Conservation (phyloP, 371 early-diverging fungal genomes). For the Funneliformis caledonium region DNA sequence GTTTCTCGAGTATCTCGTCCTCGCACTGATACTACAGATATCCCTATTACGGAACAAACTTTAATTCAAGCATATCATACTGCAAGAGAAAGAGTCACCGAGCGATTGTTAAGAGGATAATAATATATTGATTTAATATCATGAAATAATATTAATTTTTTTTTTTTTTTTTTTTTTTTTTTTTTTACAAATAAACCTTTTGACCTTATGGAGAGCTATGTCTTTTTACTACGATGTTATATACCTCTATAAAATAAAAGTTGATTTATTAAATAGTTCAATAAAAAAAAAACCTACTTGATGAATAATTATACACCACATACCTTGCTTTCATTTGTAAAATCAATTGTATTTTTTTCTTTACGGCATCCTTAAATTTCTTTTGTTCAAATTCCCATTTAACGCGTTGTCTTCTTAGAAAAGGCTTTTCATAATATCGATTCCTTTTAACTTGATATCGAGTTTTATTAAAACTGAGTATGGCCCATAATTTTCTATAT, state of each 20-base stretch:
- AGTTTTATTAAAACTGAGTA: slow-evolving; percentile 55
- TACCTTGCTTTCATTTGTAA: slow-evolving; percentile 67
- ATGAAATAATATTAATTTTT: neutral
- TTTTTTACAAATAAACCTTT: neutral
- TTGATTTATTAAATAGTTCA: neutral
- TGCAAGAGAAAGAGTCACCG: slow-evolving; percentile 86
- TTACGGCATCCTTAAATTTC: slow-evolving; percentile 58
- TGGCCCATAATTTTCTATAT: slow-evolving; percentile 52
- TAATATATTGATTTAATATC: neutral
- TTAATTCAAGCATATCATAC: slow-evolving; percentile 88
- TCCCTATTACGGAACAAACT: slow-evolving; percentile 91
- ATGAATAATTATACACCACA: neutral
- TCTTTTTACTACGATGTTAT: neutral
- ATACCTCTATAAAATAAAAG: slow-evolving; percentile 1
- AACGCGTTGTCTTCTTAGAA: slow-evolving; percentile 56
- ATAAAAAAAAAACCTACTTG: neutral
- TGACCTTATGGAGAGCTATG: neutral
- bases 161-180: neutral
- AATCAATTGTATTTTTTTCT: slow-evolving; percentile 62
- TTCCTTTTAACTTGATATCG: slow-evolving; percentile 54
- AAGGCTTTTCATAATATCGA: slow-evolving; percentile 62
- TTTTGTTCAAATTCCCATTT: slow-evolving; percentile 56
- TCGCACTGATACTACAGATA: slow-evolving; percentile 74
- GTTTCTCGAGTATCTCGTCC: slow-evolving; percentile 92
- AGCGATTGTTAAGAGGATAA: slow-evolving; percentile 26